Conservation (phyloP, 1,139 yeast species). For the Keqinozyma sinolaborantium region DNA sequence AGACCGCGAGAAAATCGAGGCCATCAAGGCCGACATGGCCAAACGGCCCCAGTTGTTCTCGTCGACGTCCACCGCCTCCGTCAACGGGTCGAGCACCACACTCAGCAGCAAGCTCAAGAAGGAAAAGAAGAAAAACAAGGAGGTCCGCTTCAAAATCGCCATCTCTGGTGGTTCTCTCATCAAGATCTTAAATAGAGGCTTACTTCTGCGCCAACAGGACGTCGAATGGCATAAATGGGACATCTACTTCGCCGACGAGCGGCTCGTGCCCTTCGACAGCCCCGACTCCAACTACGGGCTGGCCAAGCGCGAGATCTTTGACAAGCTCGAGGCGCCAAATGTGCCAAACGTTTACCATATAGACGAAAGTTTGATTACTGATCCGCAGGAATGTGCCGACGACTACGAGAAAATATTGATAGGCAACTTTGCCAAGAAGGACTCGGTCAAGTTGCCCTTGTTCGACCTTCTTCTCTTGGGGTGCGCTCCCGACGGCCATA, state of each 20-base stretch:
- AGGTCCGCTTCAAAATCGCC: conserved; percentile 81
- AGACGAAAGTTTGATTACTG: conserved; percentile 70
- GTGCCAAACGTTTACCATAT: conserved; percentile 79
- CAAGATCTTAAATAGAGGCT: conserved; percentile 80
- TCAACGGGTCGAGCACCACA: conserved; percentile 5
- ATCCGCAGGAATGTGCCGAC: conserved; percentile 95
- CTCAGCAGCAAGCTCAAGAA: conserved; percentile 17
- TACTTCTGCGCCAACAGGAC: conserved; percentile 62
- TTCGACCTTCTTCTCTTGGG: conserved; percentile 89
- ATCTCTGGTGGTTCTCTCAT: conserved; percentile 90
- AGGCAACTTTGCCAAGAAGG: conserved; percentile 92
- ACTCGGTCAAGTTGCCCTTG: conserved; percentile 91
- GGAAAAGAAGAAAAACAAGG: conserved; percentile 46
- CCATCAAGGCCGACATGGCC: conserved; percentile 14
- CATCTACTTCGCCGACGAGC: conserved; percentile 93
- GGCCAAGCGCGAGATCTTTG: conserved; percentile 79
- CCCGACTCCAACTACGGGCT: conserved; percentile 87
- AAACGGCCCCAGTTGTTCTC: conserved; percentile 17
- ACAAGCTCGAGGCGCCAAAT: conserved; percentile 50
- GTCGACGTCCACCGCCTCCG: conserved; percentile 12
- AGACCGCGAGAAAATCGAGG: conserved; percentile 30
- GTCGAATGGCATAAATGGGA: conserved; percentile 96
- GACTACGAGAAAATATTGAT: conserved; percentile 82
- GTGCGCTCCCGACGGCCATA: conserved; percentile 98
- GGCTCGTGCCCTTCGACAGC: conserved; percentile 84